phyloP scores from a whole-genome alignment of 2,329 filamentous ascomycete genomes.

The Aspergillus melleus region DNA sequence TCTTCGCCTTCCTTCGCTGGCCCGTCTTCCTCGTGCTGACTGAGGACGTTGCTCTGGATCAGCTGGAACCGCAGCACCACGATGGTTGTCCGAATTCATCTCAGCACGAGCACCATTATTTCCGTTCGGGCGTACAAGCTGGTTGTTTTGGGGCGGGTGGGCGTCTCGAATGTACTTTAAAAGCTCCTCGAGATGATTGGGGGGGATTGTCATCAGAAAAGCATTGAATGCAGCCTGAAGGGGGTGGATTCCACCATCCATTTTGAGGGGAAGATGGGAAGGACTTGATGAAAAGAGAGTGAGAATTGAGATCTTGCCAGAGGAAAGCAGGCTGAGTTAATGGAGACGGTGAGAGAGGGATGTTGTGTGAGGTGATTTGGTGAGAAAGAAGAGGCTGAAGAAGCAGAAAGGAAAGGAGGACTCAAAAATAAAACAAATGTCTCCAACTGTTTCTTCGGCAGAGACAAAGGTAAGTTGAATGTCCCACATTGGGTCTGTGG shows the following conservation, averaged over 20 bases:
- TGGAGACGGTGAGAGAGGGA: background rate
- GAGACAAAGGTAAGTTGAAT: conserved; percentile 2
- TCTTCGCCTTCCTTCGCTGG: conserved; percentile 23
- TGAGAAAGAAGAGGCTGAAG: background rate
- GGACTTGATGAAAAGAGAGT: background rate
- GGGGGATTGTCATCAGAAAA: conserved; percentile 27
- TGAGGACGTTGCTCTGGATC: conserved; percentile 9
- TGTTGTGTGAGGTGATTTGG: background rate
- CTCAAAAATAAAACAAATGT: background rate
- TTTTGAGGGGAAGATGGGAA: conserved; percentile 2
- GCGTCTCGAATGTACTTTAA: conserved; percentile 19
- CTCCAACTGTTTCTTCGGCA: conserved; percentile 1
- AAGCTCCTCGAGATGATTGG: conserved; percentile 22
- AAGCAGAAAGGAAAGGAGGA: background rate
- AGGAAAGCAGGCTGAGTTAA: background rate
- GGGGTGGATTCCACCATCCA: conserved; percentile 19
- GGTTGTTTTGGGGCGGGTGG: conserved; percentile 8
- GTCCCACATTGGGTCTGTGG: conserved; percentile 3
- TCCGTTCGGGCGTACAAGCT: conserved; percentile 5
- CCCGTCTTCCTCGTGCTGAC: conserved; percentile 19
- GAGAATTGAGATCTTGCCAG: background rate
- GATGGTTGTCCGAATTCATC: conserved; percentile 1
- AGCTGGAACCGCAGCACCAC: conserved; percentile 7
- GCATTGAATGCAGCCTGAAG: conserved; percentile 28
- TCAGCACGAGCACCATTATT: conserved; percentile 3